A percentile compares a stretch with the other conserved stretches of the same genome.
Conservation (phyloP, 208 protist species). For the Wallacemonas sp. region DNA sequence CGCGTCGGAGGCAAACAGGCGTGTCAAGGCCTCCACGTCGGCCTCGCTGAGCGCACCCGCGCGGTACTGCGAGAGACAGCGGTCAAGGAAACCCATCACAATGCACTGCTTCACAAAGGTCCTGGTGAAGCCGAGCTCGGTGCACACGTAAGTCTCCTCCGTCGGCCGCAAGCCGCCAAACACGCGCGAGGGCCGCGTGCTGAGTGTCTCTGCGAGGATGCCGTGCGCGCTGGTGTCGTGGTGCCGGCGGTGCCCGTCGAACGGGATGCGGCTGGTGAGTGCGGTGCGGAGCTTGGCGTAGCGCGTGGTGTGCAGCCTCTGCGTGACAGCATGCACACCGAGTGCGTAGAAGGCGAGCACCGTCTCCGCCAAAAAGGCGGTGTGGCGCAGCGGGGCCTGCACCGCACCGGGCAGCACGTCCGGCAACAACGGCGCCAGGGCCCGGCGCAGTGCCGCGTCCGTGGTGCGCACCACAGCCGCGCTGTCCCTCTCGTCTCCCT, state of each 20-base stretch:
- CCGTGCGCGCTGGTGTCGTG: constrained; percentile 19
- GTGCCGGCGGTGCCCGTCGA: not conserved
- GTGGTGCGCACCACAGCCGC: not conserved
- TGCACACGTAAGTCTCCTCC: constrained; percentile 67
- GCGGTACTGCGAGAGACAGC: constrained; percentile 10
- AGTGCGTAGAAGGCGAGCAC: constrained; percentile 47
- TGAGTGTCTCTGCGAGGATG: constrained; percentile 45
- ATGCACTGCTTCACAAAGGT: constrained; percentile 64
- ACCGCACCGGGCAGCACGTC: not conserved
- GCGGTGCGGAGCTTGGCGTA: constrained; percentile 52
- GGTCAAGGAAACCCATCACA: constrained; percentile 31
- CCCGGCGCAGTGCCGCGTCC: constrained; percentile 17
- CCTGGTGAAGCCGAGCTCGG: constrained; percentile 69
- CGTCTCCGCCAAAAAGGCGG: constrained; percentile 39
- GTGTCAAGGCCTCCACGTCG: constrained; percentile 1
- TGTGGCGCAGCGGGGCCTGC: constrained; percentile 8
- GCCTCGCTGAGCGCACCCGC: constrained; percentile 2
- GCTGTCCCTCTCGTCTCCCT: not conserved
- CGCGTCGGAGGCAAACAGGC: not conserved
- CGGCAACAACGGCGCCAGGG: constrained; percentile 22
- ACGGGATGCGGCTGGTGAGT: constrained; percentile 35
- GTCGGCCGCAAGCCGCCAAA: constrained; percentile 37
- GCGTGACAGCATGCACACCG: constrained; percentile 37
- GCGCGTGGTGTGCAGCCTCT: constrained; percentile 30
- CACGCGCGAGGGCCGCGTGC: constrained; percentile 41